These are phyloP conservation scores for Solanum hybrid DNA, from an alignment of 305 asterid species.

Conservation along the genomic window DNA sequence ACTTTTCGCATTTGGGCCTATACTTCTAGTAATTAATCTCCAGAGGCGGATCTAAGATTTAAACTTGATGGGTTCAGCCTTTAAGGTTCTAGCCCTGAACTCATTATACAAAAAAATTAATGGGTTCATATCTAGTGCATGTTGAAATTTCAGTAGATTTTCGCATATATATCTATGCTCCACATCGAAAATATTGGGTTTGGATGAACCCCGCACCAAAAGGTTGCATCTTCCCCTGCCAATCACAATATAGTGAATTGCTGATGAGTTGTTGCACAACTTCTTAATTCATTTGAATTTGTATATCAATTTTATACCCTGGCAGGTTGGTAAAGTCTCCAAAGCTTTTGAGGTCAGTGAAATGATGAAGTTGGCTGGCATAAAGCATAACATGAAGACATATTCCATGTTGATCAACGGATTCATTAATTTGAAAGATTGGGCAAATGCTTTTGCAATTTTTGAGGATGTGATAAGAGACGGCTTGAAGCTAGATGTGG, in stretches of 20 bases:
- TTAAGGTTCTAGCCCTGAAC: neutral
- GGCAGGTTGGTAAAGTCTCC: constrained; percentile 67
- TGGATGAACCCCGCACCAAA: neutral
- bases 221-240: neutral
- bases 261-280: neutral
- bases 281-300: neutral
- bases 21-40: neutral
- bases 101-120: neutral
- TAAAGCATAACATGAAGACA: constrained; percentile 85
- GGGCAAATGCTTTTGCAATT: constrained; percentile 91
- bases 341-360: constrained; percentile 85
- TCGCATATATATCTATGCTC: neutral
- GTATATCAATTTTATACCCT: neutral
- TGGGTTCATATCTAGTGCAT: neutral
- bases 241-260: neutral
- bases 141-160: neutral
- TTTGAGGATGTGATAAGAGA: constrained; percentile 79
- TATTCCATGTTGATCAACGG: constrained; percentile 95
- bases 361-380: constrained; percentile 65
- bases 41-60: neutral
- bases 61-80: neutral
- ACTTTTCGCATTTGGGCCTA: neutral
- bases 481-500: constrained; percentile 78
- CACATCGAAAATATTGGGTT: neutral
- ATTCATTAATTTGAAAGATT: constrained; percentile 69